phyloP scores from a whole-genome alignment of 202 grass and related monocot genomes.

The Digitaria exilis region DNA sequence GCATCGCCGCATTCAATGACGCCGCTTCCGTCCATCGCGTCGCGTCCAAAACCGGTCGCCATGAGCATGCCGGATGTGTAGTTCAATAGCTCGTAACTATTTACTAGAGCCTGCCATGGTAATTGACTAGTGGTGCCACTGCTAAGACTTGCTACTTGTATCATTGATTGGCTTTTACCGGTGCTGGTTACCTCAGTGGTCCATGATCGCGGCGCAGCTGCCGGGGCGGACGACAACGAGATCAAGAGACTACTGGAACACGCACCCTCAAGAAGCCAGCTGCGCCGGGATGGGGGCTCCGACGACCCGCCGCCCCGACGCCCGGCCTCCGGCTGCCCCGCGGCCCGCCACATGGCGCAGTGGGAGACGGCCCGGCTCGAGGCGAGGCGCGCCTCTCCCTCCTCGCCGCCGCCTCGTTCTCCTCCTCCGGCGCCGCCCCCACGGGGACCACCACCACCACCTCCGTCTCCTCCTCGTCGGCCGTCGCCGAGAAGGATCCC shows the following conservation, averaged over 20 bases:
- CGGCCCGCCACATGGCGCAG: constrained; percentile 93
- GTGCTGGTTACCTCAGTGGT: constrained; percentile 61
- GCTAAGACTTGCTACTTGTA: no score
- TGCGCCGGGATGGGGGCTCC: constrained; percentile 76
- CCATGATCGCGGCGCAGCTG: constrained; percentile 92
- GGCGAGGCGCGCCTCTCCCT: constrained; percentile 90
- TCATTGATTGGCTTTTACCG: constrained; percentile 25
- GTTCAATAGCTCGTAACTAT: not conserved
- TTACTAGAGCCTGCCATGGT: not conserved
- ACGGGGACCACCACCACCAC: not conserved
- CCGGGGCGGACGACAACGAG: constrained; percentile 99
- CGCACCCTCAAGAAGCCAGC: constrained; percentile 99
- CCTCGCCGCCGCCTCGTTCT: constrained; percentile 40
- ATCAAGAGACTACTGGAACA: constrained; percentile 99
- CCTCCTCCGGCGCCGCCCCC: no score
- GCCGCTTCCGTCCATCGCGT: constrained; percentile 24
- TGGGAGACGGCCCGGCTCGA: constrained; percentile 97
- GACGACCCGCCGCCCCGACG: constrained; percentile 47
- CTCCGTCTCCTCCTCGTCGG: constrained; percentile 32
- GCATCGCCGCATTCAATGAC: constrained; percentile 36
- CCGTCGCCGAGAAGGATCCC: not conserved
- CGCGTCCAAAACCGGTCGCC: not conserved
- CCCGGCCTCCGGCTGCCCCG: constrained; percentile 46
- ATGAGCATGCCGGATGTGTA: constrained; percentile 3
- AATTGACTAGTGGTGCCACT: no score